phyloP scores from a whole-genome alignment of 495 filamentous ascomycete genomes.

The Clavariopsis aquatica region DNA sequence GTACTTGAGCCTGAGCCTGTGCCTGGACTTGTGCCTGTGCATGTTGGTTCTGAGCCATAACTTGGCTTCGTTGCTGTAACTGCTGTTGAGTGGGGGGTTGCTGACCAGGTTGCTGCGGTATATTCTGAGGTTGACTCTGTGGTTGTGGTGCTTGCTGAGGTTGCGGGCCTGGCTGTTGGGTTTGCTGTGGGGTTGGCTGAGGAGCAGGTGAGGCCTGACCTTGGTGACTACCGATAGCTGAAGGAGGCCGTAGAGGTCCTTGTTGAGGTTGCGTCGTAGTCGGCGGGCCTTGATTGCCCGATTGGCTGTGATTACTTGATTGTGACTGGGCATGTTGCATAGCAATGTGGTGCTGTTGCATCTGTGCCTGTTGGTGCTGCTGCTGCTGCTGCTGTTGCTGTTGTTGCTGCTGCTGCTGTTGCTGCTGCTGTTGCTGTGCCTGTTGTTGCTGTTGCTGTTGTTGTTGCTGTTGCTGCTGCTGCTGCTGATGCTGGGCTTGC shows the following conservation, averaged over 20 bases:
- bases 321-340: slow-evolving; percentile 46
- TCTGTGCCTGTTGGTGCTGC: slow-evolving; percentile 31
- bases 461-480: background rate
- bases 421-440: slow-evolving; percentile 29
- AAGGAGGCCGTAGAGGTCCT: slow-evolving; percentile 33
- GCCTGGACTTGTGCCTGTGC: background rate
- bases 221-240: slow-evolving; percentile 34
- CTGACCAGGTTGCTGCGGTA: slow-evolving; percentile 45
- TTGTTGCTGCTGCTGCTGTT: slow-evolving; percentile 32
- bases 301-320: slow-evolving; percentile 43
- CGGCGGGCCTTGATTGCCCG: slow-evolving; percentile 35
- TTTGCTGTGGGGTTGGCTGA: slow-evolving; percentile 36
- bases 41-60: slow-evolving; percentile 11
- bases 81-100: slow-evolving; percentile 35
- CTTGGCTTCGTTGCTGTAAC: slow-evolving; percentile 22
- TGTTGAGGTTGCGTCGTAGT: slow-evolving; percentile 35
- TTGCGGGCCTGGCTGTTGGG: slow-evolving; percentile 47
- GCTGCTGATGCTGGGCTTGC: slow-evolving; percentile 21
- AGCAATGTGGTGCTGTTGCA: slow-evolving; percentile 49
- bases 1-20: slow-evolving; percentile 7
- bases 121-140: slow-evolving; percentile 45
- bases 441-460: slow-evolving; percentile 37
- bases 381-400: slow-evolving; percentile 37
- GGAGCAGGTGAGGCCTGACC: slow-evolving; percentile 35
- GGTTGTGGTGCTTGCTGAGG: slow-evolving; percentile 51